Percentiles rank a stretch among this genome's conserved stretches.
Evolutionary conservation across 2,329 filamentous ascomycete species (phyloP).

Genomic region (Didymella exigua): DNA sequence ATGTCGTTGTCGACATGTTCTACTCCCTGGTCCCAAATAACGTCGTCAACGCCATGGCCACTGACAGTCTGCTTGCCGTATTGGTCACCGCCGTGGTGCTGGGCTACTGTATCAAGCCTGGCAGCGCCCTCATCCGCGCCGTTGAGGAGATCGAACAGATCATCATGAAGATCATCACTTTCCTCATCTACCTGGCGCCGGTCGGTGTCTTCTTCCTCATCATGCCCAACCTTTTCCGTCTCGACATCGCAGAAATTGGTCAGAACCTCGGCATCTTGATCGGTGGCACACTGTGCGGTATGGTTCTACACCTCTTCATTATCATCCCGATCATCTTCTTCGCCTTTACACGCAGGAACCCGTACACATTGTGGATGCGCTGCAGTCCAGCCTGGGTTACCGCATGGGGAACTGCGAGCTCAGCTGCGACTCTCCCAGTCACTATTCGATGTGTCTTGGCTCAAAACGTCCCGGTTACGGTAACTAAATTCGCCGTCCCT

Average conservation of each 20-base stretch:
- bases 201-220: constrained; percentile 62
- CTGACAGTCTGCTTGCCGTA: constrained; percentile 55
- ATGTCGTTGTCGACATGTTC: constrained; percentile 57
- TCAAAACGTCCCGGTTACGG: constrained; percentile 51
- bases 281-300: constrained; percentile 54
- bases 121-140: constrained; percentile 51
- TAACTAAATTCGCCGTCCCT: constrained; percentile 56
- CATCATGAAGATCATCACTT: constrained; percentile 55
- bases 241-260: constrained; percentile 57
- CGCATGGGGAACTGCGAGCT: constrained; percentile 61
- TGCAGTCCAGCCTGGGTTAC: constrained; percentile 60
- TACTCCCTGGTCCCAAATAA: constrained; percentile 58
- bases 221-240: constrained; percentile 58
- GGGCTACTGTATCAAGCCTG: constrained; percentile 54
- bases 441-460: constrained; percentile 53
- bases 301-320: constrained; percentile 56
- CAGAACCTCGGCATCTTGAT: constrained; percentile 59
- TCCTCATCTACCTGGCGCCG: constrained; percentile 57
- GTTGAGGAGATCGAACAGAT: constrained; percentile 57
- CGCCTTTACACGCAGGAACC: constrained; percentile 51
- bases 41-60: constrained; percentile 54
- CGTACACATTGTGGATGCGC: constrained; percentile 56
- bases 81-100: constrained; percentile 56
- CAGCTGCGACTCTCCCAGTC: constrained; percentile 59
- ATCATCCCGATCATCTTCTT: constrained; percentile 51